phyloP scores from a whole-genome alignment of 2,329 filamentous ascomycete genomes.

The Epichloe sylvatica region DNA sequence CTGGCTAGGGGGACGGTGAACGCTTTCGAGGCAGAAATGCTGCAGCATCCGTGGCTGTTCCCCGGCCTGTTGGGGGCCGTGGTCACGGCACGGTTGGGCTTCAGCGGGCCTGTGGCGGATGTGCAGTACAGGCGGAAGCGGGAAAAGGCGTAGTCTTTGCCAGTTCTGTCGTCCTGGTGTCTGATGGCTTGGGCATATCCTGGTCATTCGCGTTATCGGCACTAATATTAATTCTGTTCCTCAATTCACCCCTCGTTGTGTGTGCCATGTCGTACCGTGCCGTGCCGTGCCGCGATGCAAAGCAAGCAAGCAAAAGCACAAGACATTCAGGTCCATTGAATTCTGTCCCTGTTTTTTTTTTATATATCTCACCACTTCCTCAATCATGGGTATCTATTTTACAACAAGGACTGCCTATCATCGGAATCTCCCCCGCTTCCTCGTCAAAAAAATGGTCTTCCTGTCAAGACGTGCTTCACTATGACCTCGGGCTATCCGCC shows the following conservation, averaged over 20 bases:
- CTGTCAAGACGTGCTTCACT: not conserved
- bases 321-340: too few relatives aligned
- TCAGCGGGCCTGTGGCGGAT: constrained; percentile 26
- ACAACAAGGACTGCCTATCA: constrained; percentile 12
- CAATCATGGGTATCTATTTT: constrained; percentile 29
- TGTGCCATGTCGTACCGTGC: too few relatives aligned
- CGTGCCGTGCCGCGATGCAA: too few relatives aligned
- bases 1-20: constrained; percentile 62
- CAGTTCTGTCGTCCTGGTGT: too few relatives aligned
- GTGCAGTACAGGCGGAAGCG: constrained; percentile 11
- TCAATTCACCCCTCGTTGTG: too few relatives aligned
- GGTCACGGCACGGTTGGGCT: constrained; percentile 59
- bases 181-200: too few relatives aligned
- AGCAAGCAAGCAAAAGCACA: too few relatives aligned
- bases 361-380: not conserved
- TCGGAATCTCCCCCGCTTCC: not conserved
- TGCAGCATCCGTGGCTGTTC: constrained; percentile 89
- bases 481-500: constrained; percentile 11
- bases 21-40: constrained; percentile 80
- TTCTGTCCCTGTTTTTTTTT: too few relatives aligned
- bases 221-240: not conserved
- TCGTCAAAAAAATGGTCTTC: not conserved
- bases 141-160: constrained; percentile 6
- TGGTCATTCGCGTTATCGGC: not conserved
- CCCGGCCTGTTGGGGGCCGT: constrained; percentile 64